A percentile compares a stretch with the other conserved stretches of the same genome.
Evolutionary conservation across 2,329 filamentous ascomycete species (phyloP).

Genomic region (Ophiostoma piceae): DNA sequence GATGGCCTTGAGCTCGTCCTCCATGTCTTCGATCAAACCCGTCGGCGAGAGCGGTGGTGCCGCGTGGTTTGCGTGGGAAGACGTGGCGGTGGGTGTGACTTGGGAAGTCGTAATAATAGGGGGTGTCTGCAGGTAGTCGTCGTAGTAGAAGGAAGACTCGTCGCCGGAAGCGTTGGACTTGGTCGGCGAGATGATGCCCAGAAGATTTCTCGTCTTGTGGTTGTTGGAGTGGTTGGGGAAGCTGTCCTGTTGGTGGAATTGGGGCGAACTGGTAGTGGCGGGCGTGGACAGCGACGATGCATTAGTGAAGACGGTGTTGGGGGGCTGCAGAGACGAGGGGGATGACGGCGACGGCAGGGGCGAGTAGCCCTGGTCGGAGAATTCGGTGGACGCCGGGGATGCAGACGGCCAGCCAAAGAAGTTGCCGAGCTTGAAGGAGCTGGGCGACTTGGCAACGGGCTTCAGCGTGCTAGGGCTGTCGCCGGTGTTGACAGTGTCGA

Average conservation of each 20-base stretch:
- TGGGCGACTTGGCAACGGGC: conserved; percentile 48
- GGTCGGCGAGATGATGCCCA: conserved; percentile 18
- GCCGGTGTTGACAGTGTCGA: neutral
- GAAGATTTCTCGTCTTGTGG: conserved; percentile 21
- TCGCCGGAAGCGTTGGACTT: conserved; percentile 37
- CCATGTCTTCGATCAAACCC: conserved; percentile 73
- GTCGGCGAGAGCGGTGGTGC: conserved; percentile 35
- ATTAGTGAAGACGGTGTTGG: conserved; percentile 37
- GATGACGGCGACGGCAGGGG: conserved; percentile 44
- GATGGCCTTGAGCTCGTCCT: conserved; percentile 89
- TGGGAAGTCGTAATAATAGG: conserved; percentile 29
- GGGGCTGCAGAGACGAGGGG: conserved; percentile 30
- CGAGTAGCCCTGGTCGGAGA: conserved; percentile 45
- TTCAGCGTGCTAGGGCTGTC: conserved; percentile 27
- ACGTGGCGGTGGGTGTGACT: conserved; percentile 28
- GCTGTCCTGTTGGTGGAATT: conserved; percentile 29
- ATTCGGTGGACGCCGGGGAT: conserved; percentile 45
- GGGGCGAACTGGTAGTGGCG: conserved; percentile 34
- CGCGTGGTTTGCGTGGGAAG: conserved; percentile 27
- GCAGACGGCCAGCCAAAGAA: conserved; percentile 52
- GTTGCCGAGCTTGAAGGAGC: conserved; percentile 45
- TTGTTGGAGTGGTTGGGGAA: neutral
- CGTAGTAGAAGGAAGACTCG: conserved; percentile 46
- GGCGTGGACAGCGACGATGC: conserved; percentile 38
- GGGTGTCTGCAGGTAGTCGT: conserved; percentile 50